These are phyloP conservation scores for Micromonas commoda DNA, from an alignment of 139 green algal species.

Conservation along the genomic window DNA sequence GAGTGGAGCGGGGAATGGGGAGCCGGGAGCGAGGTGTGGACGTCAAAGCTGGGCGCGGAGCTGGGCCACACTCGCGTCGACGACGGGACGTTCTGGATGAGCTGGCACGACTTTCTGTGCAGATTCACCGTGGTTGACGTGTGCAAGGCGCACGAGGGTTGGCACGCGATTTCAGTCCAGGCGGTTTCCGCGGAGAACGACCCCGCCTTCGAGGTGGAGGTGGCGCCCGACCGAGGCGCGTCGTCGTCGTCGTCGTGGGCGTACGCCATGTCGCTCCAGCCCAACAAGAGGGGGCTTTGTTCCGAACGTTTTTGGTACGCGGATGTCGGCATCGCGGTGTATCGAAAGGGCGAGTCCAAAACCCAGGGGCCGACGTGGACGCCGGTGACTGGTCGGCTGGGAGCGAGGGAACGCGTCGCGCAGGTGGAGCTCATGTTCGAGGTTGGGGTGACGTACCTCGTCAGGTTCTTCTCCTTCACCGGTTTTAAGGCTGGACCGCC, in stretches of 20 bases:
- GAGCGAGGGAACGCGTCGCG: background rate
- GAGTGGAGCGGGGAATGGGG: constrained; percentile 35
- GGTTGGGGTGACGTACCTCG: background rate
- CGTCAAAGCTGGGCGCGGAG: background rate
- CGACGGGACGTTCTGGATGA: constrained; percentile 38
- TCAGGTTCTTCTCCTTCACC: background rate
- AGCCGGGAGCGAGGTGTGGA: constrained; percentile 2
- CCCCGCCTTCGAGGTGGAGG: background rate
- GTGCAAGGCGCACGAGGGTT: constrained; percentile 23
- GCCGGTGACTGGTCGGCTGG: background rate
- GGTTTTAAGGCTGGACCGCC: too few relatives aligned
- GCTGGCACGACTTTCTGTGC: constrained; percentile 21
- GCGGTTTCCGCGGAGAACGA: background rate
- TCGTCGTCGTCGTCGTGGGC: too few relatives aligned
- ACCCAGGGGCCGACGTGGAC: background rate
- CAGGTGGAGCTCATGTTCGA: background rate
- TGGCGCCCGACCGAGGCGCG: background rate
- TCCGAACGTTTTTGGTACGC: background rate
- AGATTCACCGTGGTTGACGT: constrained; percentile 30
- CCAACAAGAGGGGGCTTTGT: background rate
- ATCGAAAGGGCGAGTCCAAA: background rate
- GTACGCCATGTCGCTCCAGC: background rate
- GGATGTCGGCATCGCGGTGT: background rate
- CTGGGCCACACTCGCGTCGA: constrained; percentile 25
- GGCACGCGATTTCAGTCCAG: constrained; percentile 10